phyloP scores from a whole-genome alignment of 257 asterid genomes.

The Forsythia viridissima region DNA sequence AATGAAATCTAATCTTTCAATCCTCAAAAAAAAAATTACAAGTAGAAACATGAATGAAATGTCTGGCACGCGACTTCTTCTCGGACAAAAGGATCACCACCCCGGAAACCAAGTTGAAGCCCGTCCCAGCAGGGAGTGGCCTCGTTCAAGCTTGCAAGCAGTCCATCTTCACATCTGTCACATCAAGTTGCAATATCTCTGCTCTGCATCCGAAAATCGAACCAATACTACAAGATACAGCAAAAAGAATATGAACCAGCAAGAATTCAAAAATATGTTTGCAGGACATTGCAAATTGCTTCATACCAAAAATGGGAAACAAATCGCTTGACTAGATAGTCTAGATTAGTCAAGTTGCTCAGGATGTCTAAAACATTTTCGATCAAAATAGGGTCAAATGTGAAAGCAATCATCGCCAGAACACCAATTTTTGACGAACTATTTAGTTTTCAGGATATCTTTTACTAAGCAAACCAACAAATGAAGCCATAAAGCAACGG shows the following conservation, averaged over 20 bases:
- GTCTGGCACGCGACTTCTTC: background rate
- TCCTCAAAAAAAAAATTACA: too few relatives aligned
- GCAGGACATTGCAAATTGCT: background rate
- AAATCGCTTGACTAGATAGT: background rate
- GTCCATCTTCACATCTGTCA: slow-evolving; percentile 98
- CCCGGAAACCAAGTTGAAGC: background rate
- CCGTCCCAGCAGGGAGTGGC: background rate
- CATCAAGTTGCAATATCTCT: slow-evolving; percentile 94
- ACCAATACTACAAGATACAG: slow-evolving; percentile 65
- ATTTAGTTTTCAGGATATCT: background rate
- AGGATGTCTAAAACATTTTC: background rate
- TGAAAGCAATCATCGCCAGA: background rate
- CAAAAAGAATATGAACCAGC: background rate
- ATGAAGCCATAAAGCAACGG: background rate
- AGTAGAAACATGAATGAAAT: too few relatives aligned
- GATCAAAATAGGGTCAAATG: slow-evolving; percentile 1
- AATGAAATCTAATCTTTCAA: too few relatives aligned
- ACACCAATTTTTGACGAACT: background rate
- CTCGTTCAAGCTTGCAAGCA: slow-evolving; percentile 49
- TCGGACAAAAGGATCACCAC: background rate
- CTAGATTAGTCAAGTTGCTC: background rate
- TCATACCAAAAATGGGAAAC: background rate
- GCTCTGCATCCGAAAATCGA: slow-evolving; percentile 93
- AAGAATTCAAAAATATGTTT: background rate
- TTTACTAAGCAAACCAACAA: background rate